These are phyloP conservation scores for Nakazawaea laoshanensis DNA, from an alignment of 805 yeast species.

Conservation along the genomic window DNA sequence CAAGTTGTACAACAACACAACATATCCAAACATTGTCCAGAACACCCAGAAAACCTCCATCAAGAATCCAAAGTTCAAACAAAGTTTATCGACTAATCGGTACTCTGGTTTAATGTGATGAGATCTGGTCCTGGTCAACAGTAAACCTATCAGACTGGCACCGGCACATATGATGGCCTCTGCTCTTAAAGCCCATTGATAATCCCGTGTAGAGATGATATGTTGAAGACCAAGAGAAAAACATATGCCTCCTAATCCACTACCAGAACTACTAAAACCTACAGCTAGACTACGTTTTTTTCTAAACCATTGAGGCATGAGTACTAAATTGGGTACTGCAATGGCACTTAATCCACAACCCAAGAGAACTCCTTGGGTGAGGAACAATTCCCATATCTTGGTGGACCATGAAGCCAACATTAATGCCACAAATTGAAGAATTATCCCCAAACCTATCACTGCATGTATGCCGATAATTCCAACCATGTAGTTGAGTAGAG, in stretches of 20 bases:
- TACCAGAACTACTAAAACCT: constrained; percentile 40
- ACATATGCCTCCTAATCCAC: constrained; percentile 44
- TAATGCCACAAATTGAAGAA: constrained; percentile 43
- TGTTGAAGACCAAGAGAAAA: constrained; percentile 41
- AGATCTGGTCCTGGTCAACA: constrained; percentile 29
- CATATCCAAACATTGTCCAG: constrained; percentile 52
- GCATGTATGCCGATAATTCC: constrained; percentile 34
- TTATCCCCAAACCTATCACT: constrained; percentile 37
- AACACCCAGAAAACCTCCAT: constrained; percentile 29
- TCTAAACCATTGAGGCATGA: constrained; percentile 65
- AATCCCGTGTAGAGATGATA: constrained; percentile 26
- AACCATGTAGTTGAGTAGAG: constrained; percentile 35
- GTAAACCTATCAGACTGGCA: constrained; percentile 23
- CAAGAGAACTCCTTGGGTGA: constrained; percentile 60
- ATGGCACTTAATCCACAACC: constrained; percentile 52
- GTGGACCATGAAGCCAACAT: constrained; percentile 54
- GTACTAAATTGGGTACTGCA: constrained; percentile 48
- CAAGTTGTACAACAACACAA: constrained; percentile 46
- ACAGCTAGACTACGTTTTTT: constrained; percentile 50
- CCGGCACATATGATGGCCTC: constrained; percentile 33
- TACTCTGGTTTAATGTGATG: constrained; percentile 25
- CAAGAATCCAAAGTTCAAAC: constrained; percentile 36
- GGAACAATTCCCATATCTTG: constrained; percentile 54
- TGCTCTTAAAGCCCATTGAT: constrained; percentile 41
- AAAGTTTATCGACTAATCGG: constrained; percentile 30